Percentiles rank a stretch among this genome's conserved stretches.
phyloP scores from a whole-genome alignment of 192 early-diverging fungal genomes.

The Coemansia sp. region DNA sequence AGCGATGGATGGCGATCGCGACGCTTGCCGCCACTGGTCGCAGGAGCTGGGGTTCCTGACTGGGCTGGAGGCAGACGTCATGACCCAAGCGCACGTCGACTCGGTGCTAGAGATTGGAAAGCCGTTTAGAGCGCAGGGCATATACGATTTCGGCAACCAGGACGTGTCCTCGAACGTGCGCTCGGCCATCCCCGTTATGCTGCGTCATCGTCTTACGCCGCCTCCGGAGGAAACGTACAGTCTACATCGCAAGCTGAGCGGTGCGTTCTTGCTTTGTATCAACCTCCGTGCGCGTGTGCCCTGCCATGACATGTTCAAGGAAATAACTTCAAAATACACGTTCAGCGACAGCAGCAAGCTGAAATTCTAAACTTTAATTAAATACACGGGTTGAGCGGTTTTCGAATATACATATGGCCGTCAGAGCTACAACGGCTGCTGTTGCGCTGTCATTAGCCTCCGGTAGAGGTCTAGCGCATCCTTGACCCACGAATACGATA shows the following conservation, averaged over 20 bases:
- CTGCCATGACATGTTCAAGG: slow-evolving; percentile 45
- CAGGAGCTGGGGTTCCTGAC: slow-evolving; percentile 87
- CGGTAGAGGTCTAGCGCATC: slow-evolving; percentile 42
- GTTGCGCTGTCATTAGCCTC: slow-evolving; percentile 10
- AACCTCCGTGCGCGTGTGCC: slow-evolving; percentile 67
- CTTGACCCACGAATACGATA: slow-evolving; percentile 45
- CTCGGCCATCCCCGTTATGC: slow-evolving; percentile 91
- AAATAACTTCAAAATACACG: slow-evolving; percentile 35
- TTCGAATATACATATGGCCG: not conserved
- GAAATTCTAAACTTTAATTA: slow-evolving; percentile 5
- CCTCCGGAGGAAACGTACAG: slow-evolving; percentile 99
- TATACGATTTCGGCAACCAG: slow-evolving; percentile 82
- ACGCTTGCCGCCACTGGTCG: slow-evolving; percentile 73
- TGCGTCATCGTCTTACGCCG: slow-evolving; percentile 87
- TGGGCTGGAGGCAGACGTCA: slow-evolving; percentile 84
- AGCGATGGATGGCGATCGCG: slow-evolving; percentile 70
- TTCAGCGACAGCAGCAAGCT: slow-evolving; percentile 34
- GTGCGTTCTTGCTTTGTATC: slow-evolving; percentile 87
- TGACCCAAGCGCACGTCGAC: slow-evolving; percentile 84
- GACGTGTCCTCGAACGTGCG: slow-evolving; percentile 81
- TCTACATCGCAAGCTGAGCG: slow-evolving; percentile 90
- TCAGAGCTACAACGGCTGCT: not conserved
- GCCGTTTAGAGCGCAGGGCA: slow-evolving; percentile 64
- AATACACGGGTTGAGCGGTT: not conserved
- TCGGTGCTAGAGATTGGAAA: slow-evolving; percentile 84